Evolutionary conservation across 495 filamentous ascomycete species (phyloP), one percentile per base, ranked within the genome.

Genomic region (Mytilinidion resinicola): DNA sequence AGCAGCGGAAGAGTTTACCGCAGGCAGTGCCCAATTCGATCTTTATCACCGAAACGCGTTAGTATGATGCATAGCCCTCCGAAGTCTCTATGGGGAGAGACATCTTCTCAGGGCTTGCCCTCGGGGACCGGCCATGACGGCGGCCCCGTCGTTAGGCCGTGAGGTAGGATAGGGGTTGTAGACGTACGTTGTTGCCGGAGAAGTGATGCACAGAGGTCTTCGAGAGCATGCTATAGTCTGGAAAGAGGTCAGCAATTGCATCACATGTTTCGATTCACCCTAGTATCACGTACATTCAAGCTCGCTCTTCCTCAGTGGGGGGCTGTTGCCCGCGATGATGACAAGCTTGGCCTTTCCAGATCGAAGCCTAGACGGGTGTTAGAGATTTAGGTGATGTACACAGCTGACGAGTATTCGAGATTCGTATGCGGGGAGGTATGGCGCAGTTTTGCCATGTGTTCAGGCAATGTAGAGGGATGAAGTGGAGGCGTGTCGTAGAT

Each of bases 171-270:
- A 17, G 48, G n/a, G 51, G 55, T 25, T 61, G 41, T 53, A 38
- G 68, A 81, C 91, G 87, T 84, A 96, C 91, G 84, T 96, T 96
- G 84, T 93, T 95, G 57, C 92, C 93, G 62, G 81, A 82, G 79
- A 96, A 96, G 80, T 97, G 92, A 81, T 96, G 90, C 68, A 96
- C 90, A 47, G 87, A 83, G 67, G 87, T 89, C 82, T 97, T 96
- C 69, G 86, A 83, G 60, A 96, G 78, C 90, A 14, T 14, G 39
- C 11, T 12, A 8, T 12, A 42, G 11, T 42, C 39, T 42, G 12
- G 17, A 42, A 42, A 42, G 9, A 17, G 25, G 25, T 30, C 6
- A 30, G 25, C 6, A 30, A 30, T 6, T 30, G 25, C 6, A 30
- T 30, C 3, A 30, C 3, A 2, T 30, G 6, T 30, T 30, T 30